Evolutionary conservation across 2,329 filamentous ascomycete species (phyloP).

Genomic region (Microcyclospora pomicola): DNA sequence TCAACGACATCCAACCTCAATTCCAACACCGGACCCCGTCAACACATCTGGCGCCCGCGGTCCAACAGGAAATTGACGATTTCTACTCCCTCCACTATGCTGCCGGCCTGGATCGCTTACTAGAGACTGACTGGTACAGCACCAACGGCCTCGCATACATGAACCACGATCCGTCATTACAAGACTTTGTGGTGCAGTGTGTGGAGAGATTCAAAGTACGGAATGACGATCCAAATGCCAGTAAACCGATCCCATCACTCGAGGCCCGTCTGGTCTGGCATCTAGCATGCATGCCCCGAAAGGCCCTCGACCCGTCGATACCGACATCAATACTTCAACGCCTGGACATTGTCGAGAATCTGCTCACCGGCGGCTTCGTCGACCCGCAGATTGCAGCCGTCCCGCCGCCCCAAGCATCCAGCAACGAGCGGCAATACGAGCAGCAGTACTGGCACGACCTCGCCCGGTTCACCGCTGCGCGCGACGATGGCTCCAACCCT

Average conservation of each 20-base stretch:
- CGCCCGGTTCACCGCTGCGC: conserved; percentile 55
- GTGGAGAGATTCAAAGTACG: conserved; percentile 31
- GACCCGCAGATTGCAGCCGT: conserved; percentile 47
- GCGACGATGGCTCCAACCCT: conserved; percentile 44
- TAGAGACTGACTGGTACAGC: conserved; percentile 75
- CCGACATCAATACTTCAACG: conserved; percentile 51
- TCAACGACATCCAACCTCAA: conserved; percentile 45
- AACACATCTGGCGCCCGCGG: conserved; percentile 29
- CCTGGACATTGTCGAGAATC: conserved; percentile 59
- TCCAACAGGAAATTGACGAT: conserved; percentile 55
- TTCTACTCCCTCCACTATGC: conserved; percentile 67
- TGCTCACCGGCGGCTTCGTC: conserved; percentile 61
- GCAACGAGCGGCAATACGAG: no score
- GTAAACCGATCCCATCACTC: conserved; percentile 30
- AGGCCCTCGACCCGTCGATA: conserved; percentile 30
- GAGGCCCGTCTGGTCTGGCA: conserved; percentile 49
- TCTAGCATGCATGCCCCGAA: conserved; percentile 36
- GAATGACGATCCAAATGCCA: conserved; percentile 8
- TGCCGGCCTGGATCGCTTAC: conserved; percentile 56
- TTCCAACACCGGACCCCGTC: conserved; percentile 14
- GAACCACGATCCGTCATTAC: conserved; percentile 42
- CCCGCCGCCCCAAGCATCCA: conserved; percentile 37
- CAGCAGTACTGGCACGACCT: conserved; percentile 73
- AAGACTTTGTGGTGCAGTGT: conserved; percentile 54
- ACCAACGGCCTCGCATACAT: conserved; percentile 40